Conservation (phyloP, 257 asterid genomes). For the Capsicum chinense region DNA sequence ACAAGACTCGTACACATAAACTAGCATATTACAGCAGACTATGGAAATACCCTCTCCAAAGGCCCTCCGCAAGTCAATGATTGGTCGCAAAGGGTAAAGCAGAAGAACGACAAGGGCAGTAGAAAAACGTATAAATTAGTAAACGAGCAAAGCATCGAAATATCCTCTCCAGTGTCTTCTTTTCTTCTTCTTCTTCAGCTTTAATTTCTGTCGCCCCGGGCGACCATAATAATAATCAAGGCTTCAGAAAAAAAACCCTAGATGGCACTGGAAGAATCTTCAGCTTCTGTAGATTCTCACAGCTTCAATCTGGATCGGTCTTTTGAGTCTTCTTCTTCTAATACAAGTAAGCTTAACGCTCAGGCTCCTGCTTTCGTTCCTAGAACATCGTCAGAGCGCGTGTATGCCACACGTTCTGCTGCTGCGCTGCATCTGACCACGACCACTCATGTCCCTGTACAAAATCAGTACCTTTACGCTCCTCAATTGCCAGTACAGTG, state of each 20-base stretch:
- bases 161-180: background rate
- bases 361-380: slow-evolving; percentile 86
- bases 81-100: background rate
- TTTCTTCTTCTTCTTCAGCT: background rate
- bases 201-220: background rate
- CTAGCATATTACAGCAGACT: too few species aligned
- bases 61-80: background rate
- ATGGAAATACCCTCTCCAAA: too few species aligned
- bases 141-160: background rate
- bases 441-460: slow-evolving; percentile 4
- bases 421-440: slow-evolving; percentile 24
- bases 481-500: slow-evolving; percentile 24
- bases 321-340: background rate
- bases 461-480: slow-evolving; percentile 25
- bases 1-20: too few species aligned
- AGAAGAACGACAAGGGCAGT: background rate
- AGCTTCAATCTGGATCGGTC: background rate
- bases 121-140: background rate
- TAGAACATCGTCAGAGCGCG: slow-evolving; percentile 38
- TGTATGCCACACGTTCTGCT: slow-evolving; percentile 13
- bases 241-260: background rate
- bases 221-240: background rate
- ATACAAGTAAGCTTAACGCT: slow-evolving; percentile 62
- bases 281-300: slow-evolving; percentile 20
- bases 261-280: slow-evolving; percentile 26